Conservation (phyloP, 1,284 basidiomycete genomes). For the Pisolithus thermaeus region DNA sequence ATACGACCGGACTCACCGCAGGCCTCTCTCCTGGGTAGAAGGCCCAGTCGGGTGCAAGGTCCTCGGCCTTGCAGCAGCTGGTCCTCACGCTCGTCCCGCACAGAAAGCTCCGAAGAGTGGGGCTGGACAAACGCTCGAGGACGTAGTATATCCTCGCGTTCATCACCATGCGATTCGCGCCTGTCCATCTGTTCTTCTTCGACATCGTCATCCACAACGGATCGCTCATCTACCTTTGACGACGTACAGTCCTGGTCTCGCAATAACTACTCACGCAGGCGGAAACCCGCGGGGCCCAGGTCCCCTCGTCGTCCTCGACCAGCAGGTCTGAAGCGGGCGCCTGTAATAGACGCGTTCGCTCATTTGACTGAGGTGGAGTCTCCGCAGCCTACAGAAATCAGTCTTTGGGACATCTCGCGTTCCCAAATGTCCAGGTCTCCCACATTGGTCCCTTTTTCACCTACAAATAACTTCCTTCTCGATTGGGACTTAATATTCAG, state of each 20-base stretch:
- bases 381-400: slow-evolving; percentile 8
- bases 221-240: neutral
- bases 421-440: slow-evolving; percentile 7
- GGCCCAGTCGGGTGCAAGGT: slow-evolving; percentile 17
- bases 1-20: slow-evolving; percentile 14
- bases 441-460: slow-evolving; percentile 8
- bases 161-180: slow-evolving; percentile 15
- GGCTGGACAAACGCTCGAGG: slow-evolving; percentile 15
- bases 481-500: slow-evolving; percentile 34
- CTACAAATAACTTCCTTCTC: slow-evolving; percentile 20
- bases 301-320: slow-evolving; percentile 10
- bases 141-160: slow-evolving; percentile 16
- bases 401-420: slow-evolving; percentile 11
- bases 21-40: slow-evolving; percentile 6
- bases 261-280: slow-evolving; percentile 6
- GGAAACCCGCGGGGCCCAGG: slow-evolving; percentile 23
- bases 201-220: slow-evolving; percentile 15
- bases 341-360: slow-evolving; percentile 12
- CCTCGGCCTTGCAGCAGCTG: slow-evolving; percentile 26
- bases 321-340: slow-evolving; percentile 8
- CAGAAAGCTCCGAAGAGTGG: slow-evolving; percentile 18
- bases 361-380: slow-evolving; percentile 8
- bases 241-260: neutral
- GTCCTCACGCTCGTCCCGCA: slow-evolving; percentile 15
- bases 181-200: slow-evolving; percentile 14